Percentiles rank a stretch among this genome's conserved stretches.
phyloP scores from a whole-genome alignment of 352 stramenopile genomes.

The Pythium sp. region DNA sequence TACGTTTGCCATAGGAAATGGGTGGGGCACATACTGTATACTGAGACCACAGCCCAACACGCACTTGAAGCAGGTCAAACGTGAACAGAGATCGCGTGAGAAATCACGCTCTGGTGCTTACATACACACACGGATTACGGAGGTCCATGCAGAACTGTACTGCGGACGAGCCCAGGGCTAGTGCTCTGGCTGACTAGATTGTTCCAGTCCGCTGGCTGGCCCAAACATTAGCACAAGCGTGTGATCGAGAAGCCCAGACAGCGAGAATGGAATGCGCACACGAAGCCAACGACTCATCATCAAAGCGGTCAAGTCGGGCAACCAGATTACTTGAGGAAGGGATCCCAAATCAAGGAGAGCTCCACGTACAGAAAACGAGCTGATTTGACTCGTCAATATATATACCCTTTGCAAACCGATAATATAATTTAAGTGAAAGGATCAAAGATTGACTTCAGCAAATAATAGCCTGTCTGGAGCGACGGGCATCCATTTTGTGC shows the following conservation, averaged over 20 bases:
- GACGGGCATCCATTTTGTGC: background rate
- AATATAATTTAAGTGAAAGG: background rate
- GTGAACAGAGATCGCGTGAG: background rate
- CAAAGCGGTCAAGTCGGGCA: background rate
- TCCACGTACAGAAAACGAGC: background rate
- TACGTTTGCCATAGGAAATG: background rate
- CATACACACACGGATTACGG: background rate
- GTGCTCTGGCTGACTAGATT: background rate
- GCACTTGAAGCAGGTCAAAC: background rate
- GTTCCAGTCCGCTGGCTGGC: background rate
- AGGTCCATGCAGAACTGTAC: background rate
- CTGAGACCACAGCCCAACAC: background rate
- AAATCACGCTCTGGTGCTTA: background rate
- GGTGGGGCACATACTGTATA: background rate
- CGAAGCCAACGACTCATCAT: background rate
- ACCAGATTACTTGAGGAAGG: background rate
- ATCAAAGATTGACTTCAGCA: background rate
- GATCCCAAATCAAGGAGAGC: background rate
- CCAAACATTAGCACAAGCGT: background rate
- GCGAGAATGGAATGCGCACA: background rate
- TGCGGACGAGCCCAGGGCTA: background rate
- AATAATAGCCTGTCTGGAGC: background rate
- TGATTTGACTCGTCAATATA: background rate
- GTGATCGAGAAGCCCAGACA: background rate
- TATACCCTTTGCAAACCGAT: background rate